Percentiles rank a stretch among this genome's conserved stretches.
Conservation (phyloP, 306 rosid species). For the Medicago lupulina region DNA sequence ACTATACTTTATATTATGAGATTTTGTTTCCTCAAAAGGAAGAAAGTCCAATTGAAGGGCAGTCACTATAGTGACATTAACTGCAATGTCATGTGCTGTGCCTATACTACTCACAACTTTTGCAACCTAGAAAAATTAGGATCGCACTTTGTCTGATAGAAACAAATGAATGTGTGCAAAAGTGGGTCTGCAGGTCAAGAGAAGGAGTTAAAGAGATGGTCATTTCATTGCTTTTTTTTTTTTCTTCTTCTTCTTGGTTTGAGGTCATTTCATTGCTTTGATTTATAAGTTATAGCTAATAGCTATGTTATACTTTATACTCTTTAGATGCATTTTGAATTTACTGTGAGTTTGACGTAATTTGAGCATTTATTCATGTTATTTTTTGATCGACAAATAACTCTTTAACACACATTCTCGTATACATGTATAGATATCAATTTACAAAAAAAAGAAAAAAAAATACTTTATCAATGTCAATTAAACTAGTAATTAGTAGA, state of each 20-base stretch:
- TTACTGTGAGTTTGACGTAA: too few species aligned
- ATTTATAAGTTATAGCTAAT: background rate
- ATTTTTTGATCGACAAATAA: too few species aligned
- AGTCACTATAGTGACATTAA: slow-evolving; percentile 1
- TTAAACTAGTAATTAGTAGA: too few species aligned
- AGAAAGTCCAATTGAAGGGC: slow-evolving; percentile 40
- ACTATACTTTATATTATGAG: slow-evolving; percentile 18
- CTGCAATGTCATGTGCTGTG: slow-evolving; percentile 38
- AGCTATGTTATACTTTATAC: background rate
- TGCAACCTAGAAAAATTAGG: background rate
- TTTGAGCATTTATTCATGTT: too few species aligned
- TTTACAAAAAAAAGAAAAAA: too few species aligned
- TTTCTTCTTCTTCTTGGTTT: too few species aligned
- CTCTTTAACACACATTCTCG: too few species aligned
- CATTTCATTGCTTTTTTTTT: slow-evolving; percentile 18
- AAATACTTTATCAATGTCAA: too few species aligned
- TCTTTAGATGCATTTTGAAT: too few species aligned
- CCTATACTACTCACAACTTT: slow-evolving; percentile 1
- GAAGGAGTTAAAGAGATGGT: slow-evolving; percentile 35
- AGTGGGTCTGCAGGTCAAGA: slow-evolving; percentile 16
- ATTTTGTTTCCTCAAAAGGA: slow-evolving; percentile 47
- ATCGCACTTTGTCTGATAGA: slow-evolving; percentile 20
- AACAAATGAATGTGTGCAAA: slow-evolving; percentile 17
- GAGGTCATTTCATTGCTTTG: slow-evolving; percentile 20
- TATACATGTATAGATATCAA: too few species aligned